Conservation (phyloP, 768 basidiomycete species). For the Mycena indigotica region DNA sequence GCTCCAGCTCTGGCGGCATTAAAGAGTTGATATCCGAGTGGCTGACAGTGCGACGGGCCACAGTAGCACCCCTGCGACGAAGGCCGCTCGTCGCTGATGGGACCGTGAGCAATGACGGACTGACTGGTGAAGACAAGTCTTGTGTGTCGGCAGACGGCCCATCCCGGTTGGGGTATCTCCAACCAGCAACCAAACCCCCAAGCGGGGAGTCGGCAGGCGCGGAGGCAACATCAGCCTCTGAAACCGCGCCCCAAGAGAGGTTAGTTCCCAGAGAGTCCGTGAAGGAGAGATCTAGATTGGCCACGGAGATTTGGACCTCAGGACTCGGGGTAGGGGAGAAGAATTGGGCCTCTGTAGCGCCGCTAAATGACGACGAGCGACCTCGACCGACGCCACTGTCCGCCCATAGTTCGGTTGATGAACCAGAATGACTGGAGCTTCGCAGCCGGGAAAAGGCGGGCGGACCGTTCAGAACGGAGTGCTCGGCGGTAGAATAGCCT, state of each 20-base stretch:
- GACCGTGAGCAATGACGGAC: conserved; percentile 21
- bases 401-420: conserved; percentile 11
- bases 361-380: conserved; percentile 20
- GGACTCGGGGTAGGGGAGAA: conserved; percentile 3
- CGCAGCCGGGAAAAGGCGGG: conserved; percentile 15
- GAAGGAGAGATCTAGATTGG: neutral
- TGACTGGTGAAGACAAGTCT: conserved; percentile 3
- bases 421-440: conserved; percentile 16
- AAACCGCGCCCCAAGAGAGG: conserved; percentile 16
- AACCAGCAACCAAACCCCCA: conserved; percentile 1
- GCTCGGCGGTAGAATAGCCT: conserved; percentile 2
- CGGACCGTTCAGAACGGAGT: conserved; percentile 11
- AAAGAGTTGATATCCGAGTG: conserved; percentile 13
- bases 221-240: neutral
- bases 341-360: conserved; percentile 12
- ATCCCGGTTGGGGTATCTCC: conserved; percentile 11
- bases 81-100: conserved; percentile 7
- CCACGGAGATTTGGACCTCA: conserved; percentile 13
- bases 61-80: conserved; percentile 9
- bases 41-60: conserved; percentile 17
- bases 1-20: conserved; percentile 3
- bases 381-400: conserved; percentile 21
- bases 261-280: conserved; percentile 5
- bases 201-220: neutral
- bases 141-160: neutral